Conservation (phyloP, 768 basidiomycete species). For the Mycena maculata region DNA sequence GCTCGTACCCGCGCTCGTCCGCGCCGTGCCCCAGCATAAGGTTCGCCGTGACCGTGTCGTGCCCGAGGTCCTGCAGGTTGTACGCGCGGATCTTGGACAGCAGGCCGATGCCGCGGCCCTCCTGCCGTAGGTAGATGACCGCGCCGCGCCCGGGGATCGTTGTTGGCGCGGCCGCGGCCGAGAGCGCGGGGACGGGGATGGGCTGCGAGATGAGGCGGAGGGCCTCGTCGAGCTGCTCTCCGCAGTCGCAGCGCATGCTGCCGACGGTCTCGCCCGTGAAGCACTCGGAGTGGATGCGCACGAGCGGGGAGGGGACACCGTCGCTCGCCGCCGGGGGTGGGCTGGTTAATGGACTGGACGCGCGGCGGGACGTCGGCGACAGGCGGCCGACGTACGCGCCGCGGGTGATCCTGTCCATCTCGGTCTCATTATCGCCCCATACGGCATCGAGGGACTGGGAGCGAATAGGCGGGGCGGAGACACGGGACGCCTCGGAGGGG, state of each 20-base stretch:
- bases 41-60: constrained; percentile 99
- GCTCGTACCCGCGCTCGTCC: constrained; percentile 92
- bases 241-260: constrained; percentile 98
- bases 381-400: constrained; percentile 94
- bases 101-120: constrained; percentile 96
- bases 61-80: constrained; percentile 96
- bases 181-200: constrained; percentile 58
- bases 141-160: constrained; percentile 88
- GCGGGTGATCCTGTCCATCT: constrained; percentile 91
- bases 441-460: constrained; percentile 83
- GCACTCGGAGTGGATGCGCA: constrained; percentile 98
- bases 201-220: constrained; percentile 87
- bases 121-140: constrained; percentile 95
- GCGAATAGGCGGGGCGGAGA: constrained; percentile 74
- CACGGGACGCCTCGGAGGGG: constrained; percentile 41
- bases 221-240: constrained; percentile 98
- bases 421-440: constrained; percentile 89
- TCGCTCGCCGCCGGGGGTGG: constrained; percentile 36
- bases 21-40: constrained; percentile 94
- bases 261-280: constrained; percentile 99
- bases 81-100: constrained; percentile 97
- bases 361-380: constrained; percentile 61
- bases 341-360: constrained; percentile 53
- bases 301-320: constrained; percentile 77
- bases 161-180: constrained; percentile 43